A percentile compares a stretch with the other conserved stretches of the same genome.
These are phyloP conservation scores for Capronia coronata DNA, from an alignment of 2,329 filamentous ascomycete species.

Conservation along the genomic window DNA sequence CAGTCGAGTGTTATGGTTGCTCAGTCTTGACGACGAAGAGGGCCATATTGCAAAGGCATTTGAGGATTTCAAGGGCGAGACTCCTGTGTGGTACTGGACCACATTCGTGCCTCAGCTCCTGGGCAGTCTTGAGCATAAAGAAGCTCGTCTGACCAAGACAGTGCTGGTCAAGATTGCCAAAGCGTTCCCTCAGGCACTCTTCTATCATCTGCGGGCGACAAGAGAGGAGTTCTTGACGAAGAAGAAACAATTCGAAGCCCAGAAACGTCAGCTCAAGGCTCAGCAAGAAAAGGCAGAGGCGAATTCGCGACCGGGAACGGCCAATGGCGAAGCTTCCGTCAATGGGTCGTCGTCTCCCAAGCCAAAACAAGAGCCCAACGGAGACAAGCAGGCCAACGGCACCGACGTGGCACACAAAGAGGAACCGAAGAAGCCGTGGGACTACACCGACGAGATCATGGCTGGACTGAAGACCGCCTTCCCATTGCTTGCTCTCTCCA, in stretches of 20 bases:
- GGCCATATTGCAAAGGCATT: slow-evolving; percentile 79
- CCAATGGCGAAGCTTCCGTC: slow-evolving; percentile 38
- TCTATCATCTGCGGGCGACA: slow-evolving; percentile 89
- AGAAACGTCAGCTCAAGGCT: slow-evolving; percentile 19
- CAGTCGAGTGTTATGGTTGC: slow-evolving; percentile 86
- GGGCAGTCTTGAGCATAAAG: slow-evolving; percentile 82
- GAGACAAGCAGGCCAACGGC: slow-evolving; percentile 39
- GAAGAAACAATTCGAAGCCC: slow-evolving; percentile 55
- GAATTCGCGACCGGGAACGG: slow-evolving; percentile 38
- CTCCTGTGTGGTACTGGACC: slow-evolving; percentile 99
- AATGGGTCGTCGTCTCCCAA: slow-evolving; percentile 33
- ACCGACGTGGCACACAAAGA: slow-evolving; percentile 30
- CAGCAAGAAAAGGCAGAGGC: slow-evolving; percentile 14
- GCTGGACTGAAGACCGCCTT: slow-evolving; percentile 94
- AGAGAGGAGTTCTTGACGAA: slow-evolving; percentile 89
- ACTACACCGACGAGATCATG: slow-evolving; percentile 92
- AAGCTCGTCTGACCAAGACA: slow-evolving; percentile 76
- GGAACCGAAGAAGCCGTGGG: slow-evolving; percentile 75
- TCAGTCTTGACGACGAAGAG: slow-evolving; percentile 85
- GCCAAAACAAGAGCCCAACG: slow-evolving; percentile 51
- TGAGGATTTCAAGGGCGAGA: slow-evolving; percentile 94
- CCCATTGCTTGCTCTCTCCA: slow-evolving; percentile 86
- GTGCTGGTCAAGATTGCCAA: slow-evolving; percentile 93
- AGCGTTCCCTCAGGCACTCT: slow-evolving; percentile 88
- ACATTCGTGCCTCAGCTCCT: slow-evolving; percentile 96